Conservation (phyloP, 352 stramenopile genomes). For the Globisporangium irregulare region DNA sequence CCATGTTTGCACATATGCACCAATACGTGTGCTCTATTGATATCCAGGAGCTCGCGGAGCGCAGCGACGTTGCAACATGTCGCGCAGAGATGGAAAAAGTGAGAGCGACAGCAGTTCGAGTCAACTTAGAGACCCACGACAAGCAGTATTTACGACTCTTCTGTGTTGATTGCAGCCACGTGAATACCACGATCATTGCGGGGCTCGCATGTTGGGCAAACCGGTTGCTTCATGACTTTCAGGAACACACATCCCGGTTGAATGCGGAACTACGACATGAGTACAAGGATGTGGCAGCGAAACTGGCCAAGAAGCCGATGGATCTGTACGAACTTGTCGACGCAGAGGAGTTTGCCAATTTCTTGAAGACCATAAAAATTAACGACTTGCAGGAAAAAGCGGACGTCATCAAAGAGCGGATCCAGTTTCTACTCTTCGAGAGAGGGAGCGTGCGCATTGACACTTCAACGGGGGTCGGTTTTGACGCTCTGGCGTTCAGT, state of each 20-base stretch:
- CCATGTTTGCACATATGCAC: constrained; percentile 30
- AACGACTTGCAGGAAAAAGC: constrained; percentile 45
- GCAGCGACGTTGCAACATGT: constrained; percentile 21
- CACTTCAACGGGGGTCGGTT: neutral
- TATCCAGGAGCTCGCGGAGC: constrained; percentile 14
- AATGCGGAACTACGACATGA: constrained; percentile 59
- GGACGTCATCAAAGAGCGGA: constrained; percentile 47
- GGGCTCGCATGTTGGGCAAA: constrained; percentile 41
- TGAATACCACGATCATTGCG: constrained; percentile 41
- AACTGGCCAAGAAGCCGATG: constrained; percentile 55
- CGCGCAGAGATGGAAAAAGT: constrained; percentile 21
- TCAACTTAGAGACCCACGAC: constrained; percentile 17
- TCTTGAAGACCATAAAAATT: constrained; percentile 42
- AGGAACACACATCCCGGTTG: constrained; percentile 39
- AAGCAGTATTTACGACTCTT: constrained; percentile 29
- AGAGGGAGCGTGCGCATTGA: constrained; percentile 39
- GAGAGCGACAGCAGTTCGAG: constrained; percentile 14
- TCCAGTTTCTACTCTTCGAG: constrained; percentile 69
- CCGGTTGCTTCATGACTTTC: constrained; percentile 43
- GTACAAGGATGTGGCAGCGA: constrained; percentile 72
- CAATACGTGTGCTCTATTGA: constrained; percentile 25
- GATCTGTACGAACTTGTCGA: constrained; percentile 78
- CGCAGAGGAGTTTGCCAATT: constrained; percentile 48
- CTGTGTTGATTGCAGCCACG: constrained; percentile 41
- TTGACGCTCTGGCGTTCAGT: neutral